phyloP scores from a whole-genome alignment of 2,329 filamentous ascomycete species.

The Clonostachys rhizophaga region DNA sequence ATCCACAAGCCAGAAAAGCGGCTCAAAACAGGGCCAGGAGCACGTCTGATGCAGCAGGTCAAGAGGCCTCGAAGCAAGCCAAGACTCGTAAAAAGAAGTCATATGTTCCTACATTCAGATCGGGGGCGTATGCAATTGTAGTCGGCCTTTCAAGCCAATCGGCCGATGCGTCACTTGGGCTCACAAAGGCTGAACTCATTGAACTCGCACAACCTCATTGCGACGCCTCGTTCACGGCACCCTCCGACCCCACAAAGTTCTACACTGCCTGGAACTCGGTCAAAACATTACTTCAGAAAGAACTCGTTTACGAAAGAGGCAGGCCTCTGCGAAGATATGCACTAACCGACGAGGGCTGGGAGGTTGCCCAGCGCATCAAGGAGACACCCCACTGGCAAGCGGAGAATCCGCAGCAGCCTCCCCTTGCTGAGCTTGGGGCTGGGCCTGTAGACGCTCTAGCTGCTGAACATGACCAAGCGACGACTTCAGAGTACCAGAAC shows the following conservation, averaged over 20 bases:
- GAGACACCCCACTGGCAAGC: conserved; percentile 35
- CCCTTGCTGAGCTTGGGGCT: not conserved
- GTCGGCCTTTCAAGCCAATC: conserved; percentile 58
- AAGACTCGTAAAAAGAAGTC: conserved; percentile 55
- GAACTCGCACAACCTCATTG: conserved; percentile 66
- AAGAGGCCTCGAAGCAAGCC: conserved; percentile 16
- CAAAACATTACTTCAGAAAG: conserved; percentile 69
- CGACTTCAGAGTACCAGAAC: conserved; percentile 1
- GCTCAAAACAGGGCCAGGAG: conserved; percentile 6
- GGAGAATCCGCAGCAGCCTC: conserved; percentile 9
- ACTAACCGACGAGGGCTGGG: conserved; percentile 75
- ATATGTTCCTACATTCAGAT: conserved; percentile 70
- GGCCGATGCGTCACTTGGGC: conserved; percentile 42
- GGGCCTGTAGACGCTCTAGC: not conserved
- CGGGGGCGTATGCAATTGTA: conserved; percentile 69
- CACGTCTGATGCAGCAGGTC: not conserved
- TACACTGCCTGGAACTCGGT: conserved; percentile 84
- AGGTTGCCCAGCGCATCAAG: conserved; percentile 62
- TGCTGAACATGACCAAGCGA: not conserved
- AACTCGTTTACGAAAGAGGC: conserved; percentile 68
- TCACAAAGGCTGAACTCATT: conserved; percentile 67
- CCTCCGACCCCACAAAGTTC: conserved; percentile 61
- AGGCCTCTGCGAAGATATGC: conserved; percentile 64
- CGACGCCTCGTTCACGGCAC: conserved; percentile 67
- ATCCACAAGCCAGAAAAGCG: conserved; percentile 39